A percentile compares a stretch with the other conserved stretches of the same genome.
Conservation (phyloP, 1,284 basidiomycete species). For the Fistulinella cinereoalba region DNA sequence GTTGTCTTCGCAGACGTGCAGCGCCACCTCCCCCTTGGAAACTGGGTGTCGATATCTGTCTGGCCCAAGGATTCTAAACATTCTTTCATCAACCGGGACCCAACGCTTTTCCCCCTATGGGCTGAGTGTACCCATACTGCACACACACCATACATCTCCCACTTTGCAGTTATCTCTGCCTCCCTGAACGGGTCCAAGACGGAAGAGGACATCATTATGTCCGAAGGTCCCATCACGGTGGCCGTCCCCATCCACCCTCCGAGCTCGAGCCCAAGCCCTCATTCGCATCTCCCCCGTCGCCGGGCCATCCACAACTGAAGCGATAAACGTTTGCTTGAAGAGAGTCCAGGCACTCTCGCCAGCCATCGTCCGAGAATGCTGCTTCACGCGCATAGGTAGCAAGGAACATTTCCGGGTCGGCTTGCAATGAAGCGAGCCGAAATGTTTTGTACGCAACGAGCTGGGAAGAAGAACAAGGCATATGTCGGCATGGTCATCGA, state of each 20-base stretch:
- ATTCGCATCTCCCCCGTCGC: too few species aligned
- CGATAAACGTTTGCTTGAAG: conserved; percentile 29
- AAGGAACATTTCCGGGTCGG: conserved; percentile 35
- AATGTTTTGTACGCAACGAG: conserved; percentile 31
- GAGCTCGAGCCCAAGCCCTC: too few species aligned
- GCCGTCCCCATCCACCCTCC: conserved; percentile 37
- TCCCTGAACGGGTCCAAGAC: conserved; percentile 10
- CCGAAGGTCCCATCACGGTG: conserved; percentile 29
- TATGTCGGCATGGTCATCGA: conserved; percentile 11
- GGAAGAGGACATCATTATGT: conserved; percentile 9
- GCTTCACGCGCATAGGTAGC: conserved; percentile 36
- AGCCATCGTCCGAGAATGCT: conserved; percentile 30
- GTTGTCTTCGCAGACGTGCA: conserved; percentile 18
- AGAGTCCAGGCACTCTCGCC: conserved; percentile 33
- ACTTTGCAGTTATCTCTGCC: conserved; percentile 13
- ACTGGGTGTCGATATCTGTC: conserved; percentile 14
- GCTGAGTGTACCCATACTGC: conserved; percentile 39
- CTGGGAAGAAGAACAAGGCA: conserved; percentile 7
- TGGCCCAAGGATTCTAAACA: conserved; percentile 28
- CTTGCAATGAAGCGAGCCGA: conserved; percentile 31
- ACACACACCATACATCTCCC: conserved; percentile 28
- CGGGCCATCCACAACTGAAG: conserved; percentile 8
- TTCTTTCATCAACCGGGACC: conserved; percentile 14
- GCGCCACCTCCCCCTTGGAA: conserved; percentile 15
- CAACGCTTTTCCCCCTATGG: conserved; percentile 35